phyloP scores from a whole-genome alignment of 805 yeast genomes.

The Candida insectorum region DNA sequence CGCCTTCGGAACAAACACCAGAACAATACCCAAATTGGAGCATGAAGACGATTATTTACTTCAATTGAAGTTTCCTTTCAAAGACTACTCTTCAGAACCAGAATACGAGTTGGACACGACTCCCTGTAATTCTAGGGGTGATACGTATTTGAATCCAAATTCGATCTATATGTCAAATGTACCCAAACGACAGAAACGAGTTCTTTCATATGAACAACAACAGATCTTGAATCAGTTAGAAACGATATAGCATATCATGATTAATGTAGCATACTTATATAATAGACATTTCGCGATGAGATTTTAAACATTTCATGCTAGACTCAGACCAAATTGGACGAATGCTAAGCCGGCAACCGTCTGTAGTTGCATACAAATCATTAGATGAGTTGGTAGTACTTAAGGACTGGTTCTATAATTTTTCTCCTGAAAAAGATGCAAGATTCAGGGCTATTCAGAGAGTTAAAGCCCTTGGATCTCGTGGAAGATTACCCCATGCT shows the following conservation, averaged over 20 bases:
- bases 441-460: conserved; percentile 47
- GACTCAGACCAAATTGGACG: conserved; percentile 6
- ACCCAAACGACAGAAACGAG: conserved; percentile 6
- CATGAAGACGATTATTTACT: conserved; percentile 13
- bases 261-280: too few relatives aligned
- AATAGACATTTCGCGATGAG: conserved; percentile 8
- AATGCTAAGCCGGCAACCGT: conserved; percentile 12
- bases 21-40: neutral
- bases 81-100: neutral
- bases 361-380: conserved; percentile 25
- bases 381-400: conserved; percentile 43
- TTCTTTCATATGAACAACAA: conserved; percentile 14
- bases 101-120: conserved; percentile 5
- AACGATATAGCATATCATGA: neutral
- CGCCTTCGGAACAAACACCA: conserved; percentile 17
- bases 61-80: conserved; percentile 15
- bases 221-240: conserved; percentile 10
- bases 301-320: conserved; percentile 1
- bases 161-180: neutral
- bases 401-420: conserved; percentile 51
- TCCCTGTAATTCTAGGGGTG: too few relatives aligned
- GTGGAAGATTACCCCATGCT: conserved; percentile 70
- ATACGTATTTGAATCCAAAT: conserved; percentile 6
- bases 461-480: conserved; percentile 51
- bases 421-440: conserved; percentile 20